Evolutionary conservation across 495 filamentous ascomycete genomes (phyloP).

Genomic region (Jackrogersella minutella): DNA sequence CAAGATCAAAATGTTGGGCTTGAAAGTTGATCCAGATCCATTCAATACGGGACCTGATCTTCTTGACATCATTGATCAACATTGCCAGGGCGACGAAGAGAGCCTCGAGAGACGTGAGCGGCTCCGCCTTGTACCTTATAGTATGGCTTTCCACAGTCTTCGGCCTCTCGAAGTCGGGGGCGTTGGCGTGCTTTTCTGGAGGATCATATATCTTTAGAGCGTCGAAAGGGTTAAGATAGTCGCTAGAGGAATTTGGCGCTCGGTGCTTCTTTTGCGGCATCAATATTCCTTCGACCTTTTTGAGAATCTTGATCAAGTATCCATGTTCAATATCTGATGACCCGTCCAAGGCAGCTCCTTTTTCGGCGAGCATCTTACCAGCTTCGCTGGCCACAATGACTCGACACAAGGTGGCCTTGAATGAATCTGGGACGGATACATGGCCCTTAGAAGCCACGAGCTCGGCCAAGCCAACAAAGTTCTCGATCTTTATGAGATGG

Average conservation of each 20-base stretch:
- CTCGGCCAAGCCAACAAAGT: slow-evolving; percentile 51
- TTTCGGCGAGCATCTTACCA: slow-evolving; percentile 21
- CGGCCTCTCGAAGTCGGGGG: slow-evolving; percentile 40
- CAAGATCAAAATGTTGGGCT: slow-evolving; percentile 45
- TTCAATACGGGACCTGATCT: slow-evolving; percentile 19
- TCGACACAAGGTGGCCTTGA: slow-evolving; percentile 39
- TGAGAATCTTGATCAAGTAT: slow-evolving; percentile 49
- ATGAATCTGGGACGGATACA: slow-evolving; percentile 36
- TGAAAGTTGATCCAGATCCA: slow-evolving; percentile 44
- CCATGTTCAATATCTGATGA: slow-evolving; percentile 43
- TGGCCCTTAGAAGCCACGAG: slow-evolving; percentile 42
- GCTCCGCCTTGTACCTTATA: slow-evolving; percentile 48
- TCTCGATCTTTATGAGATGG: slow-evolving; percentile 50
- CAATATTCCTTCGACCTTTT: slow-evolving; percentile 44
- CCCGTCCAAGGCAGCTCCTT: slow-evolving; percentile 20
- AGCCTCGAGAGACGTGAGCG: slow-evolving; percentile 35
- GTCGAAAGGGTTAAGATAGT: slow-evolving; percentile 44
- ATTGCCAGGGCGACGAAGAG: slow-evolving; percentile 32
- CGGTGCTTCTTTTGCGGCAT: slow-evolving; percentile 26
- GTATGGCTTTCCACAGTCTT: background rate
- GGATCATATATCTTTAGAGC: slow-evolving; percentile 48
- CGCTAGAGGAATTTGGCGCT: background rate
- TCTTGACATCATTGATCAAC: slow-evolving; percentile 39
- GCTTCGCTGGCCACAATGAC: slow-evolving; percentile 40
- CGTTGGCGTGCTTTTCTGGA: slow-evolving; percentile 47